phyloP scores from a whole-genome alignment of 139 green algal species.

The Chlorella sp. region DNA sequence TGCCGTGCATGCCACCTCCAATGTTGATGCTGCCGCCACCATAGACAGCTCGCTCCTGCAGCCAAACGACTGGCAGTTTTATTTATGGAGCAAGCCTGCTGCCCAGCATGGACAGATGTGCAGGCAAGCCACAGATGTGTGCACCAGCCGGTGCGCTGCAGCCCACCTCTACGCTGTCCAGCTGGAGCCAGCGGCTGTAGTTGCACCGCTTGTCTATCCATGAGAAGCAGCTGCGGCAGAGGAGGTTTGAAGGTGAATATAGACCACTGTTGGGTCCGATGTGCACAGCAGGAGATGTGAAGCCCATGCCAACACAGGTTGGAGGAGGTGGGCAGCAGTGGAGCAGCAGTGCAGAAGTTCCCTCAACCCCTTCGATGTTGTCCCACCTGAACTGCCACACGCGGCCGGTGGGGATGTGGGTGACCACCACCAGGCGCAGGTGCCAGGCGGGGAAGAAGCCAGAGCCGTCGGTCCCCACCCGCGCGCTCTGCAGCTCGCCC shows the following conservation, averaged over 20 bases:
- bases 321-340: neutral
- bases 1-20: too few species aligned
- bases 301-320: too few species aligned
- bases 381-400: conserved; percentile 55
- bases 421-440: conserved; percentile 67
- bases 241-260: too few species aligned
- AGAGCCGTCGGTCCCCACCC: conserved; percentile 65
- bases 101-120: too few species aligned
- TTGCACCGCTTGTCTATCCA: conserved; percentile 39
- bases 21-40: too few species aligned
- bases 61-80: too few species aligned
- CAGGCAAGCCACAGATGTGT: too few species aligned
- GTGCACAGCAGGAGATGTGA: too few species aligned
- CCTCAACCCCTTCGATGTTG: neutral
- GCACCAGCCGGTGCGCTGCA: too few species aligned
- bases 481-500: conserved; percentile 56
- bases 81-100: too few species aligned
- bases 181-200: conserved; percentile 26
- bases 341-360: neutral
- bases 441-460: conserved; percentile 76
- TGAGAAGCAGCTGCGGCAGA: conserved; percentile 15
- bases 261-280: too few species aligned
- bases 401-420: conserved; percentile 57
- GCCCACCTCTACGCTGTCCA: conserved; percentile 24
- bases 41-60: too few species aligned